These are phyloP conservation scores for Cryomyces antarcticus DNA, from an alignment of 495 filamentous ascomycete species.

Conservation along the genomic window DNA sequence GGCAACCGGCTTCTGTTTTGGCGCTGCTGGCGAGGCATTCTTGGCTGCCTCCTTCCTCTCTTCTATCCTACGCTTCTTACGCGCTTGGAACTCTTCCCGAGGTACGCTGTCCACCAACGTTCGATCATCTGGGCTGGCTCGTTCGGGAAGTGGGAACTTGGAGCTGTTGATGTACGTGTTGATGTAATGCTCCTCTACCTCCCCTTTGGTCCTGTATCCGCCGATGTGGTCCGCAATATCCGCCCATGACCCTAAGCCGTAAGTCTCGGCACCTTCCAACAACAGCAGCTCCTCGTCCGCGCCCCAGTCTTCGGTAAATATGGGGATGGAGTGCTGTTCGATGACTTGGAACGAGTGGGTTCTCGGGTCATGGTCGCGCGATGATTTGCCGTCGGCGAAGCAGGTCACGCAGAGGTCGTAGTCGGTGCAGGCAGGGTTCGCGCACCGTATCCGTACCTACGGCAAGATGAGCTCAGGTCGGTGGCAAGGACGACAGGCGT, in stretches of 20 bases:
- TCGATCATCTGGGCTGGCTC: slow-evolving; percentile 61
- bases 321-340: slow-evolving; percentile 93
- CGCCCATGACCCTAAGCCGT: slow-evolving; percentile 90
- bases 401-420: slow-evolving; percentile 96
- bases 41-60: slow-evolving; percentile 74
- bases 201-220: slow-evolving; percentile 80
- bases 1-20: slow-evolving; percentile 88
- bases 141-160: slow-evolving; percentile 67
- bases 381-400: slow-evolving; percentile 59
- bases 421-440: slow-evolving; percentile 60
- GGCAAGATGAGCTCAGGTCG: background rate
- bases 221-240: slow-evolving; percentile 97
- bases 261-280: slow-evolving; percentile 91
- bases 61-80: slow-evolving; percentile 90
- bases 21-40: slow-evolving; percentile 60
- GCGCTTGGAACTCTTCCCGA: slow-evolving; percentile 77
- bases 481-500: background rate
- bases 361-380: slow-evolving; percentile 62
- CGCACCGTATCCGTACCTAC: slow-evolving; percentile 87
- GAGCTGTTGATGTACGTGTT: slow-evolving; percentile 67
- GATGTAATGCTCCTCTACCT: slow-evolving; percentile 84
- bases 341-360: slow-evolving; percentile 84
- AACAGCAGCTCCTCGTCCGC: slow-evolving; percentile 88
- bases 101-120: slow-evolving; percentile 57
- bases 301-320: slow-evolving; percentile 88